These are phyloP conservation scores for Rhododendron ferrugineum DNA, from an alignment of 148 eudicot genomes.

Conservation along the genomic window DNA sequence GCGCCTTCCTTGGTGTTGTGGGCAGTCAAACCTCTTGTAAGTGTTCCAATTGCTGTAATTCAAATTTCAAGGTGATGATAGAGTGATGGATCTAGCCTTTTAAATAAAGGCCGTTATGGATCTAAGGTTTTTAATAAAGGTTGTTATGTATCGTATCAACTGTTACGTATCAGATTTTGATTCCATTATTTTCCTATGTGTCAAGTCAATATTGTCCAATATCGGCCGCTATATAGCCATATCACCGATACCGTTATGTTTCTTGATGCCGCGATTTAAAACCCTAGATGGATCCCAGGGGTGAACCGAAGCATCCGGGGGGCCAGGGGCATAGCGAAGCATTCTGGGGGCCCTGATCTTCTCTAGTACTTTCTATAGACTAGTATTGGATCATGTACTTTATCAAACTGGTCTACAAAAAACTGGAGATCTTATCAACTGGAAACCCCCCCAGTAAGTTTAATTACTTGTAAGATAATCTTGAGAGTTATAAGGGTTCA, in stretches of 20 bases:
- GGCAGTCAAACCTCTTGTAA: conserved; percentile 88
- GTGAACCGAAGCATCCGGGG: background rate
- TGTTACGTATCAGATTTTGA: background rate
- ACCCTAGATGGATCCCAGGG: background rate
- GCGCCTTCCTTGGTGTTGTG: conserved; percentile 84
- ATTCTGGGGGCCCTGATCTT: background rate
- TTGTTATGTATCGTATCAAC: too few relatives aligned
- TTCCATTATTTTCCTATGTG: background rate
- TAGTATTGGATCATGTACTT: background rate
- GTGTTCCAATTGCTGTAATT: conserved; percentile 12
- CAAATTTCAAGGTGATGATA: background rate
- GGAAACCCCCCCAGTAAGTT: background rate
- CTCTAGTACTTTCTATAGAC: background rate
- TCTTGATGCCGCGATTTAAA: too few relatives aligned
- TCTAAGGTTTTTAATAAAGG: too few relatives aligned
- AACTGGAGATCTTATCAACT: background rate
- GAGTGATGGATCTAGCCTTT: background rate
- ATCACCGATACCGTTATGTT: background rate
- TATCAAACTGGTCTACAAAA: background rate
- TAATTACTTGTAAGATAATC: background rate
- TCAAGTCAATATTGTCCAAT: background rate
- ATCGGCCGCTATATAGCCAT: background rate
- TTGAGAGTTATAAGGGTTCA: background rate
- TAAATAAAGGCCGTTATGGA: too few relatives aligned
- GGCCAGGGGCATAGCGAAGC: background rate